Base-by-base conservation (phyloP, 2,329 filamentous ascomycete species). In the Lasiodiplodia sp. region DNA sequence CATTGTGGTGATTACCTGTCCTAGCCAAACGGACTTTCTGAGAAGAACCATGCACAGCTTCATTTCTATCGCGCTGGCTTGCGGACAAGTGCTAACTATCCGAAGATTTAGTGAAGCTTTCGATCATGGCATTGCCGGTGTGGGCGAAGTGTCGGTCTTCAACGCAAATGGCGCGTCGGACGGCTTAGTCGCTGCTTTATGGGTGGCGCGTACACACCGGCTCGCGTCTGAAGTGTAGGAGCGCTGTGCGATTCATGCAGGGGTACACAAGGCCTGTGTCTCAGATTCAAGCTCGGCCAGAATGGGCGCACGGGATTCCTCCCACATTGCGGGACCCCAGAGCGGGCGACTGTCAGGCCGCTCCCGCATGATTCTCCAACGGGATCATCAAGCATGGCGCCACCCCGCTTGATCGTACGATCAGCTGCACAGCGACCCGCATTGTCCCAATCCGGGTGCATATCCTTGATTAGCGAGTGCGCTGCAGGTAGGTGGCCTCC, bases 21-120 rank as follows among this genome's bases (percentile, higher is more conserved):
- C 72, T 71, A 71, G 70, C 72, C 72, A 73, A 73, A 73, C 71
- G 70, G 71, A 69, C 67, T 71, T 28, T 69, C 71, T 72, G 70
- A 71, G 53, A 55, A 67, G 12, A 68, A 21, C 21, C 40, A 28
- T 25, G 3, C 53, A 25, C 38, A 47, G 38, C 28, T 51, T 51
- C 40, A 11, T 47, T 37, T 28, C 49, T 11, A 21, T 58, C 38
- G n/a, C 16, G n/a, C 12, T n/a, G 31, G 25, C 28, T 10, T 34
- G 40, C 55, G 28, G 51, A 57, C 65, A 18, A 11, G 5, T 16
- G 25, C 65, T 67, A 38, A 67, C 40, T 31, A 28, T 52, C 12
- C 18, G 3, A n/a, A 64, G 47, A 63, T 11, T 25, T 23, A 23
- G 25, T 64, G 25, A 44, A 37, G 11, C 6, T 18, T n/a, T n/a